phyloP scores from a whole-genome alignment of 208 protist species.

The Crithidia sp. region DNA sequence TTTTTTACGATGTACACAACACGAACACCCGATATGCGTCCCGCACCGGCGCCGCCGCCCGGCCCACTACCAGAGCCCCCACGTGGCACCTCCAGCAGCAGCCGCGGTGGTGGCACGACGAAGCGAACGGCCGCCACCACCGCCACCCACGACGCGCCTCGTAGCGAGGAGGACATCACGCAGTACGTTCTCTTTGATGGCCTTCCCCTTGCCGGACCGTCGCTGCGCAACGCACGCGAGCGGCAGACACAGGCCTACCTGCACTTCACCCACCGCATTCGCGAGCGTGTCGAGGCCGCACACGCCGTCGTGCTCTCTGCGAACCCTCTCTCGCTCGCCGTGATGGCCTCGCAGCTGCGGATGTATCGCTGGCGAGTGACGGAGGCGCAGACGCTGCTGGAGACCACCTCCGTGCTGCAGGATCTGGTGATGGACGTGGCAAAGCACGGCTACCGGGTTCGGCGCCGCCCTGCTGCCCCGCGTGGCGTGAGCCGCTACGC shows the following conservation, averaged over 20 bases:
- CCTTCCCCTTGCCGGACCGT: constrained; percentile 27
- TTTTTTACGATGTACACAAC: constrained; percentile 4
- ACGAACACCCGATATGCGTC: background rate
- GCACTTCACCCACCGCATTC: constrained; percentile 58
- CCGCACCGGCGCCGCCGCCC: too few species aligned
- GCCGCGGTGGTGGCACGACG: too few species aligned
- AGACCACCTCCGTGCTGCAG: constrained; percentile 62
- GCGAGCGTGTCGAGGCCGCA: constrained; percentile 46
- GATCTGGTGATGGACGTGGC: constrained; percentile 48
- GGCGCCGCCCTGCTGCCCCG: constrained; percentile 25
- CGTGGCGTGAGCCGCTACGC: constrained; percentile 46
- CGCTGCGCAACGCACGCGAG: constrained; percentile 22
- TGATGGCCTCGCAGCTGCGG: constrained; percentile 81
- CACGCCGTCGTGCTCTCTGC: constrained; percentile 75
- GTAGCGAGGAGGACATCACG: constrained; percentile 24
- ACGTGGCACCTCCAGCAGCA: background rate
- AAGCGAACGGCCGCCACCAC: too few species aligned
- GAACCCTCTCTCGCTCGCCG: constrained; percentile 75
- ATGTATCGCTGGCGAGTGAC: constrained; percentile 87
- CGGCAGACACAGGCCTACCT: constrained; percentile 67
- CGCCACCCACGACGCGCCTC: background rate
- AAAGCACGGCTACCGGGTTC: constrained; percentile 53
- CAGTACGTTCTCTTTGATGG: constrained; percentile 52
- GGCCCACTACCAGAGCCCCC: background rate
- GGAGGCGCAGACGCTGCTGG: constrained; percentile 70